Percentiles rank a stretch among this genome's conserved stretches.
These are phyloP conservation scores for Coprinopsis sp. DNA, from an alignment of 768 basidiomycete genomes.

Conservation along the genomic window DNA sequence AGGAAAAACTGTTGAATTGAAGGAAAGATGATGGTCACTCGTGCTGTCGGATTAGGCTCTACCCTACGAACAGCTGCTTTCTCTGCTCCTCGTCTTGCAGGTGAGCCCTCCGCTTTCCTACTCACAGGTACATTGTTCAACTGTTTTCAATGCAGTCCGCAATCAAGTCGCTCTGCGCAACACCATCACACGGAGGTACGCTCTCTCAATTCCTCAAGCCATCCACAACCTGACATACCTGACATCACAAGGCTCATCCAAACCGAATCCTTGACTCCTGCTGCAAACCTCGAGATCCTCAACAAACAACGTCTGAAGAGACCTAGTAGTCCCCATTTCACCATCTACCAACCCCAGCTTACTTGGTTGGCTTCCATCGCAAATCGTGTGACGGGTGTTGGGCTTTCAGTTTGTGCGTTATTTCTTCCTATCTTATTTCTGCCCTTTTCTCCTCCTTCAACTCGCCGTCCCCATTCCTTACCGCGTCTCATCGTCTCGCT, in stretches of 20 bases:
- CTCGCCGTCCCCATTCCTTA: no score
- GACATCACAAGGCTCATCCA: slow-evolving; percentile 52
- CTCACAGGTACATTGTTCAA: slow-evolving; percentile 18
- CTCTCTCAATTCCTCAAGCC: background rate
- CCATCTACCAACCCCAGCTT: slow-evolving; percentile 94
- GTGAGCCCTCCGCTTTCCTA: slow-evolving; percentile 16
- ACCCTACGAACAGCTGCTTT: slow-evolving; percentile 51
- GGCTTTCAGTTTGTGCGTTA: slow-evolving; percentile 68
- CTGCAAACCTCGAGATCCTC: slow-evolving; percentile 57
- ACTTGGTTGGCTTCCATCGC: slow-evolving; percentile 87
- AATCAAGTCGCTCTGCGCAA: slow-evolving; percentile 39
- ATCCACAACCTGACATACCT: background rate
- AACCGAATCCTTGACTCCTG: slow-evolving; percentile 59
- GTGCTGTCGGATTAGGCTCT: slow-evolving; percentile 55
- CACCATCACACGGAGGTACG: slow-evolving; percentile 40
- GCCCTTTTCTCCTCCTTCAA: no score
- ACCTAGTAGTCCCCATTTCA: slow-evolving; percentile 92
- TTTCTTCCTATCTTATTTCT: no score
- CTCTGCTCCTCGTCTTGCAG: slow-evolving; percentile 31
- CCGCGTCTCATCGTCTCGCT: no score
- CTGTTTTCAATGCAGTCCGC: slow-evolving; percentile 23
- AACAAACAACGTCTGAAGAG: slow-evolving; percentile 85
- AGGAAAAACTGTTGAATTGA: background rate
- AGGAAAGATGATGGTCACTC: slow-evolving; percentile 38
- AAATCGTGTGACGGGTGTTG: slow-evolving; percentile 82